phyloP scores from a whole-genome alignment of 2,329 filamentous ascomycete genomes.

The Sporothrix pseudoabietina region DNA sequence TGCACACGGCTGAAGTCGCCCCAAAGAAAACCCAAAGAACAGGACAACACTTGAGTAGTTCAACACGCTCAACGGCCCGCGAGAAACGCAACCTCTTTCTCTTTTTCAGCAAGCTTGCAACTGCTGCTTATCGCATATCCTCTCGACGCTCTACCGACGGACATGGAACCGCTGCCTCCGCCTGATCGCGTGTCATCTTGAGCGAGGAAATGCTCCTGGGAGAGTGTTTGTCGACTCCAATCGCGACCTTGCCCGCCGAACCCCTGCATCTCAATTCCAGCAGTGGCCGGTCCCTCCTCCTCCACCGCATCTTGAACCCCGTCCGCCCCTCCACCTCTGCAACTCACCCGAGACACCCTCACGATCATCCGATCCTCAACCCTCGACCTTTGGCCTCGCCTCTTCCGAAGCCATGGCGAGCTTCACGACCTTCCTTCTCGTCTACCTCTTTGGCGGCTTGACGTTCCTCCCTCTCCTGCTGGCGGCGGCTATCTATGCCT shows the following conservation, averaged over 20 bases:
- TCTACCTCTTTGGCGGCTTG: conserved; percentile 83
- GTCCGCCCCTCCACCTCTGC: not conserved
- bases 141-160: not conserved
- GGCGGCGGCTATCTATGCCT: conserved; percentile 54
- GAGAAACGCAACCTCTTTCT: not conserved
- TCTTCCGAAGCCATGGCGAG: conserved; percentile 48
- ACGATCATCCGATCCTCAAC: not conserved
- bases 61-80: not conserved
- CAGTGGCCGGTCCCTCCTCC: conserved; percentile 11
- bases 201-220: conserved; percentile 18
- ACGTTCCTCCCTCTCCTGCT: conserved; percentile 81
- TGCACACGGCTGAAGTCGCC: conserved; percentile 27
- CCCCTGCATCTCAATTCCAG: conserved; percentile 3
- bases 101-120: not conserved
- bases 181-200: conserved; percentile 12
- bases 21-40: not conserved
- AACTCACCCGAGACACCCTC: not conserved
- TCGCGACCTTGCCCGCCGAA: not conserved
- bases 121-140: not conserved
- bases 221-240: not conserved
- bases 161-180: conserved; percentile 9
- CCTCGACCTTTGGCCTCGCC: not conserved
- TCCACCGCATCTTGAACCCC: not conserved
- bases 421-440: conserved; percentile 64
- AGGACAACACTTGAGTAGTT: not conserved